Base-by-base conservation (phyloP, 1,284 basidiomycete species). In the Neolentinus lepideus region DNA sequence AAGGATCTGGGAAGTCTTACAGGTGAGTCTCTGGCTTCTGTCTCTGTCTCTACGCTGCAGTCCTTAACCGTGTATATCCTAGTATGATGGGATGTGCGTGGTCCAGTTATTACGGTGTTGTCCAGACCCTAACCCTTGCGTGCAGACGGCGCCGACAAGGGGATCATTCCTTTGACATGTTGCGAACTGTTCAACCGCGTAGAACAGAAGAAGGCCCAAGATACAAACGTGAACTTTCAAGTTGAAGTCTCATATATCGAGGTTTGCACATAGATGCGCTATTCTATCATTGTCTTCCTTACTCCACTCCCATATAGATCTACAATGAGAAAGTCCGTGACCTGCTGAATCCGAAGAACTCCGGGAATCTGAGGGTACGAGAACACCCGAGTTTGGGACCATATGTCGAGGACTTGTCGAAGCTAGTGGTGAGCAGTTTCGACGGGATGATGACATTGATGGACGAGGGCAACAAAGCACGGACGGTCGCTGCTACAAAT, bases 291-390 rank as follows among this genome's bases (percentile, higher is more conserved):
- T 47, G 11, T 10, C 9, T 21, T 26, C 22, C 16, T 72, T 59
- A 56, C 45, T 46, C 47, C 29, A 2, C 35, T 24, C 16, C 12
- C 29, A 31, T 35, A 31, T 50, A 94, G 85, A 98, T 98, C 62
- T 98, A 98, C 75, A 97, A 98, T 68, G 96, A 99, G 76, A 98
- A 98, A 78, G 94, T 98, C 25, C 89, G 94, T 57, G 96, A 99
- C 71, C 78, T 99, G 58, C 79, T 99, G 61, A 99, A 99, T 68
- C 97, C 96, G 9, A 95, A 93, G 79, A 99, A 98, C 74, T 88
- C 92, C 50, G 92, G 94, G 56, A 98, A 98, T 67, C 83, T 99
- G 56, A 85, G 94, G 66, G 96, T 99, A 58, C 88, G 96, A 65
- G 96, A 99, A 71, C 96, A 98, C 71, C 96, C 96, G 8, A 94